Conservation (phyloP, 495 filamentous ascomycete genomes). For the Articulospora tetracladia region DNA sequence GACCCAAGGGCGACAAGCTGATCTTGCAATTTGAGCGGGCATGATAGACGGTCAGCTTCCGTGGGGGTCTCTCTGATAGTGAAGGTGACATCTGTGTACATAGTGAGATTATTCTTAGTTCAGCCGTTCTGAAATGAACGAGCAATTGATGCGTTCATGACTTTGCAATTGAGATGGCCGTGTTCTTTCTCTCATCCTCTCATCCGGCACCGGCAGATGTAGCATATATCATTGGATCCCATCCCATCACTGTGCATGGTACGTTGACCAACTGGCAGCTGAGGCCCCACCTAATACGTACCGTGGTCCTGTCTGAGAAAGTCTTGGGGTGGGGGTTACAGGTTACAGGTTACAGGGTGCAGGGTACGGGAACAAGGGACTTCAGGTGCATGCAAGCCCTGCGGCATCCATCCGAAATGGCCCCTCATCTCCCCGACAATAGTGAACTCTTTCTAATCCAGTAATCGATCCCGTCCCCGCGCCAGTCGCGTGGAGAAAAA, state of each 20-base stretch:
- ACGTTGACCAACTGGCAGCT: background rate
- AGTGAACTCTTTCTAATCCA: background rate
- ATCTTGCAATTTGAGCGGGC: slow-evolving; percentile 35
- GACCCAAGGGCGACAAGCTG: slow-evolving; percentile 43
- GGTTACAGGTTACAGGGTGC: background rate
- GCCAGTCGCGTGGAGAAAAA: background rate
- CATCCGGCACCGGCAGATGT: background rate
- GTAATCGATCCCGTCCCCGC: background rate
- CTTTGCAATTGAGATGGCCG: background rate
- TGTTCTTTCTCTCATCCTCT: background rate
- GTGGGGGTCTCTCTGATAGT: background rate
- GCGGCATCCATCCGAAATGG: background rate
- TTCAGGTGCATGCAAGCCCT: background rate
- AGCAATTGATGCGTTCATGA: background rate
- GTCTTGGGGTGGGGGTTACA: background rate
- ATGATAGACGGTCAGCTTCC: background rate
- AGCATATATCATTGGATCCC: background rate
- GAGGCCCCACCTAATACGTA: background rate
- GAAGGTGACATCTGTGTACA: slow-evolving; percentile 5
- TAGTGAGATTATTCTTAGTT: background rate
- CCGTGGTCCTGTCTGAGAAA: background rate
- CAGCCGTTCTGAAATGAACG: slow-evolving; percentile 1
- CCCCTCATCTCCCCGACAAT: background rate
- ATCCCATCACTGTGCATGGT: background rate
- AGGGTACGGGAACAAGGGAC: background rate